Evolutionary conservation across 2,329 filamentous ascomycete species (phyloP).

Genomic region (Cercospora berteroae): DNA sequence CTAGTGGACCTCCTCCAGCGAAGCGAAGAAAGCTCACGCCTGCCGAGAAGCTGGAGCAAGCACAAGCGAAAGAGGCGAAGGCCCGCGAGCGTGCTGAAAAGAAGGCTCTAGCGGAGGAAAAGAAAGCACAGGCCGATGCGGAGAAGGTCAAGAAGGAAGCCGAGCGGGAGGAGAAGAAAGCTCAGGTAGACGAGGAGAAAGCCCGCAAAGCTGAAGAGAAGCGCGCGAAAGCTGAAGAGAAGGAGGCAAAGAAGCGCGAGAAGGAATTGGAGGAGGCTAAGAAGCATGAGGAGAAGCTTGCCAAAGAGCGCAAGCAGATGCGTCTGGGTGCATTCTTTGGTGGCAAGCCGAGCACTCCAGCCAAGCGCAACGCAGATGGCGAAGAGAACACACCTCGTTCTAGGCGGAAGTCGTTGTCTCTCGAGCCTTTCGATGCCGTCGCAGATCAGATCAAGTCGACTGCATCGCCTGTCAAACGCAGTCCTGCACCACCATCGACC

Average conservation of each 20-base stretch:
- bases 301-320: slow-evolving; percentile 36
- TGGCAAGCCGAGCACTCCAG: slow-evolving; percentile 38
- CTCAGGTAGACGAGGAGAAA: slow-evolving; percentile 42
- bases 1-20: slow-evolving; percentile 33
- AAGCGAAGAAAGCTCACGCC: slow-evolving; percentile 46
- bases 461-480: slow-evolving; percentile 30
- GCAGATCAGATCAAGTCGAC: slow-evolving; percentile 28
- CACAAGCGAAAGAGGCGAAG: slow-evolving; percentile 28
- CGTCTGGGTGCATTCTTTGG: slow-evolving; percentile 47
- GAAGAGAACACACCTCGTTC: slow-evolving; percentile 25
- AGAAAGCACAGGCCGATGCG: slow-evolving; percentile 34
- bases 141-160: slow-evolving; percentile 41
- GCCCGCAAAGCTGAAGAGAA: slow-evolving; percentile 40
- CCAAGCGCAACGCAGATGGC: slow-evolving; percentile 26
- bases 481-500: slow-evolving; percentile 18
- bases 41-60: slow-evolving; percentile 42
- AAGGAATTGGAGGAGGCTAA: slow-evolving; percentile 36
- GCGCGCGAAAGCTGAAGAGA: slow-evolving; percentile 41
- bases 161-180: slow-evolving; percentile 42
- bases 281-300: slow-evolving; percentile 35
- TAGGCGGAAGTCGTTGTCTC: slow-evolving; percentile 40
- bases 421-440: slow-evolving; percentile 34
- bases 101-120: slow-evolving; percentile 29
- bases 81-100: slow-evolving; percentile 36
- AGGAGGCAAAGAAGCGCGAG: slow-evolving; percentile 46